Conservation (phyloP, 495 filamentous ascomycete genomes). For the Stereocaulon alpinum region DNA sequence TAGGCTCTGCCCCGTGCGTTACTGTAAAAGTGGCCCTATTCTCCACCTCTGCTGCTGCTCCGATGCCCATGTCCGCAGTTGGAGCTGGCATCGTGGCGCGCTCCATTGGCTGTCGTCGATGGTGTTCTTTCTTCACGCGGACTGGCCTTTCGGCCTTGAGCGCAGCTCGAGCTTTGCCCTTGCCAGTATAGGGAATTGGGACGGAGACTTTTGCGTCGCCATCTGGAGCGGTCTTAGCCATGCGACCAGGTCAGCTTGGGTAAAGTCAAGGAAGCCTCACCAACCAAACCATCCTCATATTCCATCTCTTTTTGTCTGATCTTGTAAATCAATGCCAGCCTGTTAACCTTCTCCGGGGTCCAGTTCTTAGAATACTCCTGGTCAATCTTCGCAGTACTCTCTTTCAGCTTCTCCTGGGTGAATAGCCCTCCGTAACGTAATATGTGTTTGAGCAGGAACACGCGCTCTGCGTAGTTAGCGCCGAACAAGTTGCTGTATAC, state of each 20-base stretch:
- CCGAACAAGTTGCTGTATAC: background rate
- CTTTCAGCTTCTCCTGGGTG: slow-evolving; percentile 1
- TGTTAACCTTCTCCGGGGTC: background rate
- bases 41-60: background rate
- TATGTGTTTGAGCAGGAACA: slow-evolving; percentile 5
- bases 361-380: background rate
- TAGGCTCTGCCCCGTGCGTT: background rate
- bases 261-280: background rate
- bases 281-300: slow-evolving; percentile 8
- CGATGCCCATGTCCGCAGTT: background rate
- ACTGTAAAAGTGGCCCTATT: background rate
- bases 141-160: background rate
- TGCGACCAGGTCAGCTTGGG: background rate
- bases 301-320: slow-evolving; percentile 11
- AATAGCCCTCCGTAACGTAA: slow-evolving; percentile 9
- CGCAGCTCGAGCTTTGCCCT: background rate
- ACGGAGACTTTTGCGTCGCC: background rate
- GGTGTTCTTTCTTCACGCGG: background rate
- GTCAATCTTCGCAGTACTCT: slow-evolving; percentile 8
- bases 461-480: slow-evolving; percentile 15
- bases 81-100: background rate
- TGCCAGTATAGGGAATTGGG: background rate
- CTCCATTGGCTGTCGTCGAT: background rate
- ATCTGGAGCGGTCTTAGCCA: background rate
- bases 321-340: slow-evolving; percentile 15